phyloP scores from a whole-genome alignment of 129 eudicot species.

The Lonicera japonica region DNA sequence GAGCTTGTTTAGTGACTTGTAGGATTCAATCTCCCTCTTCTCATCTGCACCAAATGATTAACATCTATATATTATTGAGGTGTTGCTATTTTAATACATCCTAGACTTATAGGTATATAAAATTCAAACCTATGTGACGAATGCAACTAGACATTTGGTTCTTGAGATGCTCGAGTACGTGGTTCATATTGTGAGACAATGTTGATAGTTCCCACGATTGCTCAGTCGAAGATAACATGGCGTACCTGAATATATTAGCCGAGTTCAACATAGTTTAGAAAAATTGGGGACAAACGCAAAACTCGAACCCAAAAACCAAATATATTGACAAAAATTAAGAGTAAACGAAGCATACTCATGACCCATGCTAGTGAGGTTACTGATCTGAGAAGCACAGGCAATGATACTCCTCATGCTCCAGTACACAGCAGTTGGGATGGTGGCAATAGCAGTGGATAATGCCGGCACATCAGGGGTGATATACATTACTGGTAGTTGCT shows the following conservation, averaged over 20 bases:
- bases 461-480: conserved; percentile 50
- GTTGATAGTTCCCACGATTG: conserved; percentile 68
- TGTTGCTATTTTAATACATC: too few species aligned
- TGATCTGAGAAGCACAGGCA: conserved; percentile 58
- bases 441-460: conserved; percentile 39
- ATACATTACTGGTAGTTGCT: conserved; percentile 49
- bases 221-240: conserved; percentile 32
- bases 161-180: conserved; percentile 48
- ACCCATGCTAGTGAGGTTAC: conserved; percentile 61
- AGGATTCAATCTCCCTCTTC: conserved; percentile 45
- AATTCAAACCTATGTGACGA: conserved; percentile 37
- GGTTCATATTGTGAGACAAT: conserved; percentile 56
- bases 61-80: not conserved
- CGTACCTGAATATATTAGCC: conserved; percentile 24
- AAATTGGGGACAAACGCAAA: too few species aligned
- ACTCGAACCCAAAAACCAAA: too few species aligned
- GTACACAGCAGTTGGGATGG: conserved; percentile 68
- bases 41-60: conserved; percentile 35
- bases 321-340: conserved; percentile 8
- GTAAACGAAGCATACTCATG: conserved; percentile 42
- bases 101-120: not conserved
- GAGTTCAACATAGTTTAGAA: too few species aligned
- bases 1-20: conserved; percentile 15
- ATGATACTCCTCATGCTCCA: conserved; percentile 68
- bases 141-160: conserved; percentile 27